A percentile compares a stretch with the other conserved stretches of the same genome.
phyloP scores from a whole-genome alignment of 495 filamentous ascomycete genomes.

The Lasiosphaeriaceae sp. region DNA sequence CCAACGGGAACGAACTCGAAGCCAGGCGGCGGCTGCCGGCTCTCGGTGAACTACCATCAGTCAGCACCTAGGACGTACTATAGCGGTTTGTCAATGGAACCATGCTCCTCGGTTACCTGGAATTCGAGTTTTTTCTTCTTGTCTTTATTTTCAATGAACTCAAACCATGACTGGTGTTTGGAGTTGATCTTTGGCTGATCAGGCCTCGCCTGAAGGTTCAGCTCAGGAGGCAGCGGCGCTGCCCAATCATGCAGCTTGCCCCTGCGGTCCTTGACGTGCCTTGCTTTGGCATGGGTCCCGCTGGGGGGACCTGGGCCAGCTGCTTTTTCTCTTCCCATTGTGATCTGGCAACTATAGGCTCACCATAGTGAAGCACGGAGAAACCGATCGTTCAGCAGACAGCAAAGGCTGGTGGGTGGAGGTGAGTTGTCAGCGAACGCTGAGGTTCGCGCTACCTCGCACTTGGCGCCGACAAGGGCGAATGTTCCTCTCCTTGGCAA shows the following conservation, averaged over 20 bases:
- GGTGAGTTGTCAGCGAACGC: neutral
- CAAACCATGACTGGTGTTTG: constrained; percentile 51
- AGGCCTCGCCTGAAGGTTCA: constrained; percentile 25
- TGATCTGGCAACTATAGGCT: constrained; percentile 6
- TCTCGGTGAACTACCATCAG: constrained; percentile 43
- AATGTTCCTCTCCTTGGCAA: neutral
- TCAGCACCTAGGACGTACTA: neutral
- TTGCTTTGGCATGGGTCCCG: constrained; percentile 28
- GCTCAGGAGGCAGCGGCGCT: constrained; percentile 28
- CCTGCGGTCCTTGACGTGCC: constrained; percentile 29
- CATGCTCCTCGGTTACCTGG: constrained; percentile 31
- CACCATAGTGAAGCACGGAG: constrained; percentile 2
- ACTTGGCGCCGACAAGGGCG: neutral
- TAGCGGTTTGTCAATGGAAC: neutral
- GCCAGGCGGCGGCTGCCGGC: constrained; percentile 58
- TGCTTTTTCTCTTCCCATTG: constrained; percentile 31
- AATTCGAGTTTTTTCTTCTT: constrained; percentile 55
- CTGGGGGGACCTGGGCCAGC: constrained; percentile 17
- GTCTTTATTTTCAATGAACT: constrained; percentile 51
- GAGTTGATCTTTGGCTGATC: constrained; percentile 33
- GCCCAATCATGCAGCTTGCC: constrained; percentile 27
- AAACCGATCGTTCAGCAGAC: neutral
- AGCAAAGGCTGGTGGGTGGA: neutral
- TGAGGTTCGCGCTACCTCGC: neutral
- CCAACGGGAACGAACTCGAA: constrained; percentile 84